These are phyloP conservation scores for Capsicum baccatum DNA, from an alignment of 257 asterid species.

Conservation along the genomic window DNA sequence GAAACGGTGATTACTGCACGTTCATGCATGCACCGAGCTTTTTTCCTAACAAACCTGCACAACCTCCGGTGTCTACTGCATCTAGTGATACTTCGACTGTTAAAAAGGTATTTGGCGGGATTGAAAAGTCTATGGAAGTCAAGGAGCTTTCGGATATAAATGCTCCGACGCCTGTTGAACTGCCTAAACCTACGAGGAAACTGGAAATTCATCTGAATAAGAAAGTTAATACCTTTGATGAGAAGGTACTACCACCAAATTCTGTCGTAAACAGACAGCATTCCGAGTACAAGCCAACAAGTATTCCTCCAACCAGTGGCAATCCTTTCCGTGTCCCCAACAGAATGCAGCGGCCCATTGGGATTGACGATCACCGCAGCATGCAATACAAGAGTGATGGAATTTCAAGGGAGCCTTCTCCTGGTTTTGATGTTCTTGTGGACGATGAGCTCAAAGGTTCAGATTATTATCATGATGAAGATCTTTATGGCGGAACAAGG, in stretches of 20 bases:
- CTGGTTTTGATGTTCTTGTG: constrained; percentile 94
- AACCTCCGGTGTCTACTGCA: constrained; percentile 33
- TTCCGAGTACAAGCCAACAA: constrained; percentile 29
- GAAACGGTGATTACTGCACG: constrained; percentile 86
- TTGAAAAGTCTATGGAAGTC: constrained; percentile 40
- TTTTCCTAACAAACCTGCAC: constrained; percentile 51
- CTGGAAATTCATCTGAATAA: constrained; percentile 45
- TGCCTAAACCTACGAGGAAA: constrained; percentile 39
- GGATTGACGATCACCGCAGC: constrained; percentile 32
- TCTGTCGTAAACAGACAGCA: constrained; percentile 34
- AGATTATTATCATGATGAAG: constrained; percentile 72
- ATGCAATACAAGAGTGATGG: constrained; percentile 46
- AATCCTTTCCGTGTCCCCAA: constrained; percentile 30
- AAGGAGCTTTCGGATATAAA: constrained; percentile 43
- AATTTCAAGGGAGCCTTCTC: constrained; percentile 90
- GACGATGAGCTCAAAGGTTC: constrained; percentile 78
- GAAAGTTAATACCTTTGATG: constrained; percentile 38
- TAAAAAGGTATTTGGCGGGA: constrained; percentile 36
- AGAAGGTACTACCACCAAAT: constrained; percentile 27
- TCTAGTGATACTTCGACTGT: constrained; percentile 32
- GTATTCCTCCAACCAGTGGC: constrained; percentile 25
- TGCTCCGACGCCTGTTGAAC: constrained; percentile 44
- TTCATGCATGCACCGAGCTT: constrained; percentile 68
- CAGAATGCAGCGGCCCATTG: constrained; percentile 36
- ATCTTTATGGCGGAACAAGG: constrained; percentile 64